Evolutionary conservation across 805 yeast genomes (phyloP).

Genomic region (Wickerhamiella hasegawae): DNA sequence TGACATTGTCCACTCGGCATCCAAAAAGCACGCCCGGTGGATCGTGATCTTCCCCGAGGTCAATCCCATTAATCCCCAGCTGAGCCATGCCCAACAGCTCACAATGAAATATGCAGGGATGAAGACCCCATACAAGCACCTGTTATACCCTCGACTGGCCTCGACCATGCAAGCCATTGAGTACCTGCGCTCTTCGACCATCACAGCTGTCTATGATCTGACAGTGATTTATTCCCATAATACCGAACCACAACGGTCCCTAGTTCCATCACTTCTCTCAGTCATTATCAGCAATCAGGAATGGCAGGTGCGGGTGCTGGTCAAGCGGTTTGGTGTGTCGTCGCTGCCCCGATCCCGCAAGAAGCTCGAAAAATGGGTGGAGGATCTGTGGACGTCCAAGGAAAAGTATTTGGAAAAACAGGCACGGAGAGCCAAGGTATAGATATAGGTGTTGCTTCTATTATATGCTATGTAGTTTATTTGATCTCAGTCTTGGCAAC

Average conservation of each 20-base stretch:
- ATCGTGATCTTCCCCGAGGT: slow-evolving; percentile 75
- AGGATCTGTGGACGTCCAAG: slow-evolving; percentile 53
- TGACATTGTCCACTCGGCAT: slow-evolving; percentile 8
- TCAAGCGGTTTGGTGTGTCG: slow-evolving; percentile 5
- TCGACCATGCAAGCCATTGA: slow-evolving; percentile 17
- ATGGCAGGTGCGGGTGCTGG: slow-evolving; percentile 11
- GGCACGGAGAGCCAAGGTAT: neutral
- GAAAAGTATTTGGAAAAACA: slow-evolving; percentile 31
- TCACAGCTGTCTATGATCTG: slow-evolving; percentile 33
- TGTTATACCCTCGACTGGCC: slow-evolving; percentile 61
- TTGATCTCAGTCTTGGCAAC: slow-evolving; percentile 27
- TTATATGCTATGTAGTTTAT: neutral
- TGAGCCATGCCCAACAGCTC: slow-evolving; percentile 32
- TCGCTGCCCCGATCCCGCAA: slow-evolving; percentile 11
- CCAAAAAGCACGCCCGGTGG: slow-evolving; percentile 25
- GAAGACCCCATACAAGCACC: slow-evolving; percentile 41
- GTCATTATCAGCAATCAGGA: slow-evolving; percentile 6
- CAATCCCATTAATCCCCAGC: slow-evolving; percentile 23
- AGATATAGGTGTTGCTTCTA: neutral
- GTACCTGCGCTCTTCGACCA: slow-evolving; percentile 14
- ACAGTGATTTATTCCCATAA: slow-evolving; percentile 30
- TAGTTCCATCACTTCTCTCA: slow-evolving; percentile 7
- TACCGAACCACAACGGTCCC: neutral
- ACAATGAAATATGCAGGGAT: slow-evolving; percentile 41
- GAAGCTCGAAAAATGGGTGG: slow-evolving; percentile 49